A percentile compares a stretch with the other conserved stretches of the same genome.
Evolutionary conservation across 371 early-diverging fungal genomes (phyloP).

Genomic region (Syncephalis plumigaleata): DNA sequence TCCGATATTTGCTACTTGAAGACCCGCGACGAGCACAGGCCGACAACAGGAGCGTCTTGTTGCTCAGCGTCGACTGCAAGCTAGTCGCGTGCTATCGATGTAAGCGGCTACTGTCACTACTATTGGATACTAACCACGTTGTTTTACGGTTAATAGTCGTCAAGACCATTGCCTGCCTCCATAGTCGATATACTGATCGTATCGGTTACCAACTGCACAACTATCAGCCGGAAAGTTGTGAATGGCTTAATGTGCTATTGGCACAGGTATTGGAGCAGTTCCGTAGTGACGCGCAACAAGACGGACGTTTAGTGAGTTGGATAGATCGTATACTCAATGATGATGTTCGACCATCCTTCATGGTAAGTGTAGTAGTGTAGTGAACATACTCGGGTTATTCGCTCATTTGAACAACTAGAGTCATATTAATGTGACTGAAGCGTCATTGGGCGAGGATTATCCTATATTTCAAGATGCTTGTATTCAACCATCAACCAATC

Average conservation of each 20-base stretch:
- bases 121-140: neutral
- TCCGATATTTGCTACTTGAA: slow-evolving; percentile 41
- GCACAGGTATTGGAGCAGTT: slow-evolving; percentile 73
- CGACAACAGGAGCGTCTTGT: slow-evolving; percentile 20
- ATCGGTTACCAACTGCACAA: slow-evolving; percentile 40
- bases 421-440: slow-evolving; percentile 68
- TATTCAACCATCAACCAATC: slow-evolving; percentile 39
- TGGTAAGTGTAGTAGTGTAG: slow-evolving; percentile 24
- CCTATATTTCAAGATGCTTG: slow-evolving; percentile 56
- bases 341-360: slow-evolving; percentile 54
- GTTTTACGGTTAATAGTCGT: neutral
- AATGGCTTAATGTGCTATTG: slow-evolving; percentile 83
- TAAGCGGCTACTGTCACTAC: neutral
- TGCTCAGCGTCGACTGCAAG: slow-evolving; percentile 4
- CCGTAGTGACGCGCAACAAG: slow-evolving; percentile 62
- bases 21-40: slow-evolving; percentile 9
- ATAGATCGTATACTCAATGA: slow-evolving; percentile 67
- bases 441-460: slow-evolving; percentile 79
- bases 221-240: slow-evolving; percentile 61
- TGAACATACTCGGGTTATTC: neutral
- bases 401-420: slow-evolving; percentile 24
- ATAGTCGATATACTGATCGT: slow-evolving; percentile 24
- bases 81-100: neutral
- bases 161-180: slow-evolving; percentile 12
- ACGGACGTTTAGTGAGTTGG: slow-evolving; percentile 44